Evolutionary conservation across 257 asterid genomes (phyloP), one percentile per base, ranked within the genome.

Genomic region (Parsonsia alboflavescens): DNA sequence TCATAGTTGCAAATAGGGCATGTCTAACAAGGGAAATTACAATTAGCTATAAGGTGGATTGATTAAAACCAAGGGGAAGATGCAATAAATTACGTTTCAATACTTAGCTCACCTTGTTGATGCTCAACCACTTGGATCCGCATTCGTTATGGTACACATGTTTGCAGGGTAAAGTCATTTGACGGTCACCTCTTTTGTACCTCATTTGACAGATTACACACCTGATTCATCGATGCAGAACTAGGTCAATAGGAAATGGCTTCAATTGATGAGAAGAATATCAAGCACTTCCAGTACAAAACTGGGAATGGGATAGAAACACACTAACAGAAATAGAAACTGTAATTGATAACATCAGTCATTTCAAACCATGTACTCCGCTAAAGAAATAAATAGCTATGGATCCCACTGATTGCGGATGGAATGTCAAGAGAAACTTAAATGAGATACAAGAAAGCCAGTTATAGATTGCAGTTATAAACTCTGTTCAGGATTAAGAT

Each of bases 201-300:
- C 86, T 85, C 97, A 91, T 90, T 82, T 93, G 97, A 83, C 98
- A 93, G 75, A 93, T 93, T 50, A 93, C 97, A 28, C 98, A 93
- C 77, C 98, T 93, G 87, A 74, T 80, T 61, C 41, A 76, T 81
- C 73, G 19, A 84, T 45, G 75, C 50, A 39, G 12, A 39, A 65
- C 28, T 19, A 39, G 22, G 19, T 7, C 1, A 1, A 9, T n/a
- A 9, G 39, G 39, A 65, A 65, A 65, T 19, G 50, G 50, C 50
- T 64, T 64, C 48, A 64, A 4, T 64, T 64, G 24, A 64, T 6
- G 26, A 6, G 11, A 64, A 36, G 7, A 36, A 26, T 33, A 65
- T 21, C 7, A 10, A 65, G 26, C 12, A 64, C 48, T 36, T 52
- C 17, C 6, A 36, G 9, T 16, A 64, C 13, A 64, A 36, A 11